Conservation (phyloP, 352 stramenopile genomes). For the Pythium pyrilobum region DNA sequence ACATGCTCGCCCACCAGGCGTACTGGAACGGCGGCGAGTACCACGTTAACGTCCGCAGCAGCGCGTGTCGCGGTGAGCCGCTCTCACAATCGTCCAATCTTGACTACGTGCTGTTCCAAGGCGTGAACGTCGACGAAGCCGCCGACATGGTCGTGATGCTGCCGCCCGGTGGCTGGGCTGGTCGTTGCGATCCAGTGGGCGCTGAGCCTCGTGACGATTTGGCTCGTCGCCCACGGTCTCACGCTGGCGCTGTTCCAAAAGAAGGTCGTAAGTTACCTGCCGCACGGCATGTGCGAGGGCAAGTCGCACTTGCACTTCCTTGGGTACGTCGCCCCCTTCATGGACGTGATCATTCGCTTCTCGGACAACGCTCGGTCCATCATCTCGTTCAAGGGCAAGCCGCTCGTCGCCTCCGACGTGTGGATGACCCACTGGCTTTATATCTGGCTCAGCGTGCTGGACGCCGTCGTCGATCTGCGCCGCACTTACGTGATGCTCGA, state of each 20-base stretch:
- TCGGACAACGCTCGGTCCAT: slow-evolving; percentile 27
- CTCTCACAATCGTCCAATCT: slow-evolving; percentile 25
- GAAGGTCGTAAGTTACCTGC: slow-evolving; percentile 31
- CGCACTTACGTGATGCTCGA: slow-evolving; percentile 38
- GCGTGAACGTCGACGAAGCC: slow-evolving; percentile 24
- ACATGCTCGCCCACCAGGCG: slow-evolving; percentile 41
- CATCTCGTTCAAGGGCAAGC: slow-evolving; percentile 40
- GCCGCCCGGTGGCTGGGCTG: slow-evolving; percentile 34
- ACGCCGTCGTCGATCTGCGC: slow-evolving; percentile 32
- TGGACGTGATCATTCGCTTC: slow-evolving; percentile 25
- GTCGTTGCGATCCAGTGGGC: slow-evolving; percentile 19
- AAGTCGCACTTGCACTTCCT: slow-evolving; percentile 22
- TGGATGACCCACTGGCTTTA: slow-evolving; percentile 70
- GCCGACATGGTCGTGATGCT: slow-evolving; percentile 36
- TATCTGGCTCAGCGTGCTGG: slow-evolving; percentile 40
- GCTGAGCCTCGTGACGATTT: slow-evolving; percentile 37
- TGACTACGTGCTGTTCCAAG: slow-evolving; percentile 38
- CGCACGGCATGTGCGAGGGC: slow-evolving; percentile 23
- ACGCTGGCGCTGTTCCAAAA: slow-evolving; percentile 32
- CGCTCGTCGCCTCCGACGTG: slow-evolving; percentile 42
- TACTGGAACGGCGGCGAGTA: slow-evolving; percentile 41
- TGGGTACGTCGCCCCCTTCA: slow-evolving; percentile 36
- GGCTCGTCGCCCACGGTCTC: slow-evolving; percentile 32
- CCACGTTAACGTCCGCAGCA: slow-evolving; percentile 42
- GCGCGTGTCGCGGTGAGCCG: slow-evolving; percentile 34